Evolutionary conservation across 2,329 filamentous ascomycete species (phyloP).

Genomic region (Botryotinia narcissicola): DNA sequence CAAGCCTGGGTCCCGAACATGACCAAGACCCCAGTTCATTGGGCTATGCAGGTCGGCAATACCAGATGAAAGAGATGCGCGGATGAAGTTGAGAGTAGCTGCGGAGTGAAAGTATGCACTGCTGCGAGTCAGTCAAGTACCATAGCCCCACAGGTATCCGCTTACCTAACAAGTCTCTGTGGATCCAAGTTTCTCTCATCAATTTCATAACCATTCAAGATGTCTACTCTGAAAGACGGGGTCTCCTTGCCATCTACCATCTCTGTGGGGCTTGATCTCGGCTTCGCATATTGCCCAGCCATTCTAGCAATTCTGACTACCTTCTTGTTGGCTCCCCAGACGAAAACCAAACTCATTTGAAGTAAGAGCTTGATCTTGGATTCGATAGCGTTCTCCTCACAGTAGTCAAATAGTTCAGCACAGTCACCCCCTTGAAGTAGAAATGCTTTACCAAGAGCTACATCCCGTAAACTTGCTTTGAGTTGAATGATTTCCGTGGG

Average conservation of each 20-base stretch:
- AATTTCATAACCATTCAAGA: conserved; percentile 81
- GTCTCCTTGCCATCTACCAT: conserved; percentile 75
- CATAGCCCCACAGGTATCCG: conserved; percentile 1
- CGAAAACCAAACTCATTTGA: conserved; percentile 94
- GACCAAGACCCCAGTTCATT: conserved; percentile 90
- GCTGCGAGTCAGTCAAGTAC: conserved; percentile 17
- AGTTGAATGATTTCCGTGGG: conserved; percentile 77
- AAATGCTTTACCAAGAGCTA: conserved; percentile 87
- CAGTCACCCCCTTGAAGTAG: conserved; percentile 95
- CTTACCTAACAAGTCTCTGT: conserved; percentile 69
- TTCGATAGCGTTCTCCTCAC: conserved; percentile 83
- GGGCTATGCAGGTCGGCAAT: conserved; percentile 93
- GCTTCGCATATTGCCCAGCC: conserved; percentile 97
- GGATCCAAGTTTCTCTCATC: conserved; percentile 81
- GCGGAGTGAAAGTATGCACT: conserved; percentile 95
- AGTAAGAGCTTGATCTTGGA: conserved; percentile 94
- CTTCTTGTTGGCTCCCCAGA: conserved; percentile 78
- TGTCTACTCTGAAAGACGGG: conserved; percentile 90
- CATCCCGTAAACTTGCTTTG: conserved; percentile 75
- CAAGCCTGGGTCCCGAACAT: conserved; percentile 79
- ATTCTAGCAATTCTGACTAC: conserved; percentile 94
- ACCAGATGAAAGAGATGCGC: conserved; percentile 77
- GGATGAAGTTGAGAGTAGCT: conserved; percentile 89
- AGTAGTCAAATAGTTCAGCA: conserved; percentile 97
- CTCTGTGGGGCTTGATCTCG: conserved; percentile 84